Base-by-base conservation (phyloP, 2,329 filamentous ascomycete species). In the Cladosporium austrohemisphaericum region DNA sequence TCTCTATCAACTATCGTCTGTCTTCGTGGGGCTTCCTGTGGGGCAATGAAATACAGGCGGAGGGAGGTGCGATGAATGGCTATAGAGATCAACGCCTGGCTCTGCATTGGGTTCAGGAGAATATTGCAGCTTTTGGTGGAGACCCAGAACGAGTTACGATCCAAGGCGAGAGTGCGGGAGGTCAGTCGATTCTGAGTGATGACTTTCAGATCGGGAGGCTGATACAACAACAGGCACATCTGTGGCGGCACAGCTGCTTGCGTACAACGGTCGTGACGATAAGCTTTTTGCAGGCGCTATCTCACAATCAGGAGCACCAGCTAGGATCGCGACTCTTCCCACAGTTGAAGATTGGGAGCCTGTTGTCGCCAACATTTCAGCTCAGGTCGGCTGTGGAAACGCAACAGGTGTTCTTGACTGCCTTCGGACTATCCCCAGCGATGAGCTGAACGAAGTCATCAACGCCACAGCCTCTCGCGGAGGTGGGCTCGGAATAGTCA, bases 141-240 rank as follows among this genome's bases (percentile, higher is more conserved):
- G 86, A 90, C 61, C 84, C 86, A 0, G 72, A 74, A n/a, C 86
- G 85, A 63, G 85, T 91, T 5, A 91, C 86, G 0, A 84, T 91
- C 51, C 88, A 83, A 82, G 87, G 87, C 19, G 83, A 90, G 62
- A 83, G 78, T 1, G 63, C 68, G 8, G 71, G 71, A 14, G 56
- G 78, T 6, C 9, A 16, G 32, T 35, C 32, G 32, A 10, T 32
- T 8, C 29, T 6, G 11, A 11, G 7, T 5, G 7, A 32, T 8
- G 29, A 14, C 29, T 41, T 8, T 32, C 6, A 32, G 6, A 5
- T 14, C 55, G 14, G 59, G 59, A 10, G 76, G 67, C 38, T 32
- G 29, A 32, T 14, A 14, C n/a, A 5, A 14, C 9, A 8, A 14
- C 29, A 32, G 29, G 26, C 11, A 71, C 71, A 41, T 74, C 70